phyloP scores from a whole-genome alignment of 768 basidiomycete genomes.

The Phlegmacium glaucopus region DNA sequence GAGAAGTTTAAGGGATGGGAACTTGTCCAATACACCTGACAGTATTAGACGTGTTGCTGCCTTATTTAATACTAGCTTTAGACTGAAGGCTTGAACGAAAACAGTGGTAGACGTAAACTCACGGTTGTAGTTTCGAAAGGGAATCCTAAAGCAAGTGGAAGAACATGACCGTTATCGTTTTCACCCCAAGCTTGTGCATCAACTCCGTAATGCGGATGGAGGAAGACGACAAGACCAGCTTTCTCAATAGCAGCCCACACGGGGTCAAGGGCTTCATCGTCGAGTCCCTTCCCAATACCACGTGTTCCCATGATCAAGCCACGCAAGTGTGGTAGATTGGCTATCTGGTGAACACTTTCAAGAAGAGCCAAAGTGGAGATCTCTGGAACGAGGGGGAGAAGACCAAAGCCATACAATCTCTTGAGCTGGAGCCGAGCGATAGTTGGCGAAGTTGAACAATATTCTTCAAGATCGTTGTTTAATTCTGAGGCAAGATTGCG shows the following conservation, averaged over 20 bases:
- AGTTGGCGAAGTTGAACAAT: constrained; percentile 65
- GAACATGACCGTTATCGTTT: constrained; percentile 80
- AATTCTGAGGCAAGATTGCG: constrained; percentile 62
- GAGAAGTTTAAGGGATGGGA: constrained; percentile 70
- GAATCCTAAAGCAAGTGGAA: constrained; percentile 84
- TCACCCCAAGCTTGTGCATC: constrained; percentile 72
- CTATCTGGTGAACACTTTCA: constrained; percentile 64
- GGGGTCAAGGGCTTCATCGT: constrained; percentile 74
- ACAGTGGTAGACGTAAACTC: constrained; percentile 34
- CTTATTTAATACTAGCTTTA: constrained; percentile 21
- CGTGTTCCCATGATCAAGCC: constrained; percentile 80
- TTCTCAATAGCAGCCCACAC: constrained; percentile 78
- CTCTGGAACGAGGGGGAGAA: constrained; percentile 77
- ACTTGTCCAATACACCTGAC: constrained; percentile 76
- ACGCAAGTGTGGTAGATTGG: constrained; percentile 60
- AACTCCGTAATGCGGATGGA: constrained; percentile 87
- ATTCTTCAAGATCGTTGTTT: constrained; percentile 75
- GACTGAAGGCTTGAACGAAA: background rate
- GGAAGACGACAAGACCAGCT: constrained; percentile 70
- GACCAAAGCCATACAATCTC: constrained; percentile 80
- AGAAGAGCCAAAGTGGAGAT: constrained; percentile 54
- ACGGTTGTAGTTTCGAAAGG: constrained; percentile 90
- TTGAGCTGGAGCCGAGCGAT: constrained; percentile 38
- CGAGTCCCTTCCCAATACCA: constrained; percentile 76
- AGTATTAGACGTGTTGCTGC: constrained; percentile 80